These are phyloP conservation scores for Plasmodium knowlesi DNA, from an alignment of 169 alveolate species.

Conservation along the genomic window DNA sequence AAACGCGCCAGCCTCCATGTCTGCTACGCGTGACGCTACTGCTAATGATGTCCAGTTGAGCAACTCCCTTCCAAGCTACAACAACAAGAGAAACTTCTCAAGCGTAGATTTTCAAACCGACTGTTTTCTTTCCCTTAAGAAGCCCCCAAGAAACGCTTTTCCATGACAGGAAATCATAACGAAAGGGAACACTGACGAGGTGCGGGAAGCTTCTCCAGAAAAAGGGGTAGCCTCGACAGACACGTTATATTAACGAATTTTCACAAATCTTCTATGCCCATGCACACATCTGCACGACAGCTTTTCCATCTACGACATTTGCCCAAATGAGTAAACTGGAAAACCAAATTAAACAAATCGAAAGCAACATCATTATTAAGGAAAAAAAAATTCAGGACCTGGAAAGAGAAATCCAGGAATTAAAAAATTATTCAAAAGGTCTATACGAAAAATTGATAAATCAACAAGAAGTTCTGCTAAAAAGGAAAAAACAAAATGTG, in stretches of 20 bases:
- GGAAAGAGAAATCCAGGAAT: constrained; percentile 39
- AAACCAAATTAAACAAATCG: constrained; percentile 64
- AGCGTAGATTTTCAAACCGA: neutral
- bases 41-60: neutral
- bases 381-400: constrained; percentile 37
- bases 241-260: neutral
- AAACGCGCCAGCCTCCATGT: neutral
- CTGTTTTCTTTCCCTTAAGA: neutral
- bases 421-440: constrained; percentile 18
- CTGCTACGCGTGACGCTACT: neutral
- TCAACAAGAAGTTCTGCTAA: constrained; percentile 51
- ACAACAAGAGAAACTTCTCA: neutral
- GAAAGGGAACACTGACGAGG: neutral
- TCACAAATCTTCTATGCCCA: neutral
- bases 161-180: neutral
- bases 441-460: constrained; percentile 62
- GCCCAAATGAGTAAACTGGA: constrained; percentile 37
- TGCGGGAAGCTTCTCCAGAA: neutral
- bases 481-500: constrained; percentile 26
- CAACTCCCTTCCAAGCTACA: neutral
- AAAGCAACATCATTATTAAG: constrained; percentile 25
- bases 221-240: neutral
- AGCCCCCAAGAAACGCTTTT: neutral
- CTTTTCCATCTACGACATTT: neutral
- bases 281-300: constrained; percentile 6